Base-by-base conservation (phyloP, 75 land plant species). In the Azolla pinnata region DNA sequence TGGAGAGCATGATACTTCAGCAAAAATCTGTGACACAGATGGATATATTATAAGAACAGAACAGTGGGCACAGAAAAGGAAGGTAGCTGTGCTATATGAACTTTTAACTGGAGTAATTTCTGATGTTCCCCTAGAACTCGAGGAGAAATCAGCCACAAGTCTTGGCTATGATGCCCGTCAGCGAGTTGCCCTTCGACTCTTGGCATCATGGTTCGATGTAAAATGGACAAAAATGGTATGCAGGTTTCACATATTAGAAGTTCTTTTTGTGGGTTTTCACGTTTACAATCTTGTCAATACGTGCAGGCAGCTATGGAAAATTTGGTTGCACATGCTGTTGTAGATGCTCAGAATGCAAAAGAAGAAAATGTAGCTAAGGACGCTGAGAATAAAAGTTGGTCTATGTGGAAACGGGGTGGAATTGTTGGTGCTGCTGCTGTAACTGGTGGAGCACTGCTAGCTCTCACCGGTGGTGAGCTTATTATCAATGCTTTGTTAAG, bases 381-480 rank as follows among this genome's bases (percentile, higher is more conserved):
- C 1, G 48, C 67, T 26, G 38, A 44, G 45, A 44, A 62, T 48
- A 71, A 75, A 49, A 67, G 53, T 57, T 95, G 91, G 97, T 59
- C 64, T 18, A 81, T 73, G 63, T 86, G 97, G 97, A 95, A 90
- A 63, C 85, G 86, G 56, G 96, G 97, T 34, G 88, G 91, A 33
- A 76, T 90, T 30, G 90, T 95, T 63, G 97, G 99, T 52, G 99
- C 99, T 29, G 99, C 99, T 70, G 99, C 99, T 67, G 47, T 95
- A 64, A 95, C 97, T 55, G 99, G 99, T 61, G 99, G 99, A 52
- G 49, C 96, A 29, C 72, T 95, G 50, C 63, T 95, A 65, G 97
- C 99, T 16, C 74, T 90, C 21, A 95, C 97, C 62, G 99, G 99
- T 31, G 99, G 91, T 87, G n/a, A n/a, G n/a, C n/a, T n/a, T n/a